Evolutionary conservation across 805 yeast species (phyloP).

Genomic region (Starmerella floricola): DNA sequence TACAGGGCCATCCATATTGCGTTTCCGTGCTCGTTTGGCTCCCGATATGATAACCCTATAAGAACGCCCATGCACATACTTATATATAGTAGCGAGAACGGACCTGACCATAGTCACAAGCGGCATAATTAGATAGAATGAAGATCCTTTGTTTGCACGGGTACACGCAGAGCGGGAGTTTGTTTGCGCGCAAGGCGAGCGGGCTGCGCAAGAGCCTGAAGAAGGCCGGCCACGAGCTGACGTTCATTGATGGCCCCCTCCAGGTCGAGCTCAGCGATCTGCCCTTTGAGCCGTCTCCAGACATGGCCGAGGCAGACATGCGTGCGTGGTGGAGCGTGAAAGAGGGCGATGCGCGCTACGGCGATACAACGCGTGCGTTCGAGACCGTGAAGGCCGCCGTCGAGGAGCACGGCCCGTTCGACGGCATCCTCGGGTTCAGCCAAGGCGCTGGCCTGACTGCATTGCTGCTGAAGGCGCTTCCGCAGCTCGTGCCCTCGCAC

Average conservation of each 20-base stretch:
- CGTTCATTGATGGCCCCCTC: conserved; percentile 71
- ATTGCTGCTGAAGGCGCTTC: conserved; percentile 44
- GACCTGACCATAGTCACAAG: too few relatives aligned
- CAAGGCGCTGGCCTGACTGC: conserved; percentile 91
- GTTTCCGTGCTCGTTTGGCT: too few relatives aligned
- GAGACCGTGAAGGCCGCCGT: conserved; percentile 44
- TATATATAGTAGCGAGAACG: too few relatives aligned
- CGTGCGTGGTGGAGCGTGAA: conserved; percentile 71
- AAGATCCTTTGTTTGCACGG: conserved; percentile 85
- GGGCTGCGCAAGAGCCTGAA: conserved; percentile 71
- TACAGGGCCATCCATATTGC: too few relatives aligned
- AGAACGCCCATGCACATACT: too few relatives aligned
- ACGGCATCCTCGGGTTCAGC: conserved; percentile 81
- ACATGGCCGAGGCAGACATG: conserved; percentile 26
- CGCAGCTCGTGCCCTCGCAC: conserved; percentile 43
- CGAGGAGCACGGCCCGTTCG: conserved; percentile 63
- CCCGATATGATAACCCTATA: too few relatives aligned
- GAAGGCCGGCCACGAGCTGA: conserved; percentile 53
- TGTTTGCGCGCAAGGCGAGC: conserved; percentile 78
- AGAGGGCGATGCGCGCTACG: conserved; percentile 27
- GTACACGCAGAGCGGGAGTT: conserved; percentile 58
- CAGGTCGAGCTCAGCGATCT: conserved; percentile 54
- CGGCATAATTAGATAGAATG: too few relatives aligned
- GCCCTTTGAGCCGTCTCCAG: conserved; percentile 43
- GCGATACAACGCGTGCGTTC: conserved; percentile 34